Conservation (phyloP, 2,329 filamentous ascomycete genomes). For the Aspergillus udagawae region DNA sequence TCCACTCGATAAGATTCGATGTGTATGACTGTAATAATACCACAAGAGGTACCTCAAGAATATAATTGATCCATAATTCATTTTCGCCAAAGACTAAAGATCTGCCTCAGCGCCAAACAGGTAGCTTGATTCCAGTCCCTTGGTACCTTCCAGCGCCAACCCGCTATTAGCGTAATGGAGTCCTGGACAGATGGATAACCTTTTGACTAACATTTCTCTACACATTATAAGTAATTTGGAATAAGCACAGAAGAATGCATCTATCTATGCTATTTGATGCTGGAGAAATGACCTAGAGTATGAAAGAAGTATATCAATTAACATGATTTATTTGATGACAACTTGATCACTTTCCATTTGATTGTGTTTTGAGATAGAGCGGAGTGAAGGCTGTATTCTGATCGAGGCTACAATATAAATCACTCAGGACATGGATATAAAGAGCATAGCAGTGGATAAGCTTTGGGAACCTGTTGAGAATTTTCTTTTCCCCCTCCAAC, state of each 20-base stretch:
- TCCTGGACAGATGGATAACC: neutral
- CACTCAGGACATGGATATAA: neutral
- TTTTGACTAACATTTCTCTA: conserved; percentile 1
- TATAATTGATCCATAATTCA: neutral
- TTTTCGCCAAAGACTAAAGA: too few species aligned
- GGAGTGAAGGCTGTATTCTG: conserved; percentile 5
- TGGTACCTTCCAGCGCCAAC: conserved; percentile 8
- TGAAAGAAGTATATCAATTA: neutral
- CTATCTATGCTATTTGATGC: neutral
- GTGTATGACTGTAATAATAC: neutral
- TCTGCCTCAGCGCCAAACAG: neutral
- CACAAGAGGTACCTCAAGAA: neutral
- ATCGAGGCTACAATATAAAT: conserved; percentile 1
- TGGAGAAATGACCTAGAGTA: neutral
- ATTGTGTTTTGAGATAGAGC: neutral
- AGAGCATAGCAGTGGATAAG: neutral
- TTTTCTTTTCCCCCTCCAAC: neutral
- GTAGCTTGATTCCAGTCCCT: conserved; percentile 9
- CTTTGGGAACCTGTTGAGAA: neutral
- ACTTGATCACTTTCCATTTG: neutral
- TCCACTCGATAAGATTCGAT: neutral
- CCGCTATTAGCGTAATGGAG: conserved; percentile 8
- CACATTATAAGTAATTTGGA: neutral
- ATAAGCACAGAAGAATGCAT: neutral
- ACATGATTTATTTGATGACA: neutral